Conservation (phyloP, 1,139 yeast genomes). For the Yamadazyma conglobata region DNA sequence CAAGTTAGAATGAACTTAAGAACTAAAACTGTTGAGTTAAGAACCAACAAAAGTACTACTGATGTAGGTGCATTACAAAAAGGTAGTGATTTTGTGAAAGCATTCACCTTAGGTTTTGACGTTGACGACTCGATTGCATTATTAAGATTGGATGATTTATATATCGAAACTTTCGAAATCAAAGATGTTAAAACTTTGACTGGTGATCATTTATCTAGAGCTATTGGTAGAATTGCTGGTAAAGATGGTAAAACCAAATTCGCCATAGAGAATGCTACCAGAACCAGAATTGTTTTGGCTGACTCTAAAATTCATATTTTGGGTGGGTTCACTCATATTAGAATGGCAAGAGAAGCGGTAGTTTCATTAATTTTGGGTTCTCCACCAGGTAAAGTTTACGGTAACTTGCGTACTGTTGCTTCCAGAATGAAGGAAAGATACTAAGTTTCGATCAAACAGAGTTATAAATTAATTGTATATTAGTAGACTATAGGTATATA, state of each 20-base stretch:
- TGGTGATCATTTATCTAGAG: slow-evolving; percentile 96
- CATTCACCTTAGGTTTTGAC: slow-evolving; percentile 94
- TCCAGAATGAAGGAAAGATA: slow-evolving; percentile 96
- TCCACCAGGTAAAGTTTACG: slow-evolving; percentile 98
- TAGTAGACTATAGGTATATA: slow-evolving; percentile 3
- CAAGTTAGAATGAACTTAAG: slow-evolving; percentile 94
- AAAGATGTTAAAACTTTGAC: slow-evolving; percentile 93
- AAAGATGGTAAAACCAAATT: slow-evolving; percentile 98
- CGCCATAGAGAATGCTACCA: slow-evolving; percentile 96
- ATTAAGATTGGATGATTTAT: slow-evolving; percentile 88
- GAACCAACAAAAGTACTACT: slow-evolving; percentile 74
- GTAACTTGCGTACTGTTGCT: slow-evolving; percentile 93
- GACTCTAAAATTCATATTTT: slow-evolving; percentile 93
- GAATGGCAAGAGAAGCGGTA: slow-evolving; percentile 97
- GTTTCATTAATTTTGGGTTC: slow-evolving; percentile 93
- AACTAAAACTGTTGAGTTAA: slow-evolving; percentile 79
- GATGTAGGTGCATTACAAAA: slow-evolving; percentile 95
- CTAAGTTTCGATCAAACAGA: no score
- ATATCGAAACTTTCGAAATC: slow-evolving; percentile 93
- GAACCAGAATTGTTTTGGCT: slow-evolving; percentile 96
- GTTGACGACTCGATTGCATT: slow-evolving; percentile 95
- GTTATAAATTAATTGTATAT: slow-evolving; percentile 9
- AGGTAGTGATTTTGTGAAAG: slow-evolving; percentile 94
- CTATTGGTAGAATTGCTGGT: slow-evolving; percentile 99
- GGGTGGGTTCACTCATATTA: slow-evolving; percentile 95